Percentiles rank a stretch among this genome's conserved stretches.
These are phyloP conservation scores for Tolypocladium cylindrosporum DNA, from an alignment of 2,329 filamentous ascomycete genomes.

Conservation along the genomic window DNA sequence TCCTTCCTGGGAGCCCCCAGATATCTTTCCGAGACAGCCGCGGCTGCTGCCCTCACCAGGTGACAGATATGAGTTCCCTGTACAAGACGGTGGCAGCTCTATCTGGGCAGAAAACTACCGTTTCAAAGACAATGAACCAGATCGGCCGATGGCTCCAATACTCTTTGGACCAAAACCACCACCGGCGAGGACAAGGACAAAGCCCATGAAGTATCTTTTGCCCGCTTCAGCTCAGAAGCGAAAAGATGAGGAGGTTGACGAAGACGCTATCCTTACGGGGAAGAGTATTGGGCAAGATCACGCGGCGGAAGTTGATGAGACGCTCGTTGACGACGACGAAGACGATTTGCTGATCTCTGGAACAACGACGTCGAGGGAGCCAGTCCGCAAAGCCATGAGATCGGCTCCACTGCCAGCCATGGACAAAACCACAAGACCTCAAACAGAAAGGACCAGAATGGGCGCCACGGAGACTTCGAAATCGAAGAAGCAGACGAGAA, in stretches of 20 bases:
- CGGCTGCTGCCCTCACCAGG: slow-evolving; percentile 6
- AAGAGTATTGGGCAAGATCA: background rate
- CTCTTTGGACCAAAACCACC: background rate
- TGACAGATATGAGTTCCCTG: slow-evolving; percentile 22
- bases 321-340: slow-evolving; percentile 9
- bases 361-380: background rate
- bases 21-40: slow-evolving; percentile 1
- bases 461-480: background rate
- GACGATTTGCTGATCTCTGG: slow-evolving; percentile 10
- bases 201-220: slow-evolving; percentile 1
- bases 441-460: background rate
- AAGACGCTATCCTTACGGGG: slow-evolving; percentile 12
- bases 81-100: slow-evolving; percentile 18
- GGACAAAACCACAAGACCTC: background rate
- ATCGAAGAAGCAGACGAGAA: background rate
- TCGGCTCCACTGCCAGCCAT: no score
- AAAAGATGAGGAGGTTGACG: slow-evolving; percentile 12
- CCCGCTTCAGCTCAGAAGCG: background rate
- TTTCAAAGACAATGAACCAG: slow-evolving; percentile 9
- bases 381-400: background rate
- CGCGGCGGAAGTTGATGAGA: background rate
- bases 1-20: slow-evolving; percentile 3
- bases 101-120: slow-evolving; percentile 20
- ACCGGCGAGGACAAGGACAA: slow-evolving; percentile 3
- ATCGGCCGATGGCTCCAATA: background rate